Evolutionary conservation across 352 stramenopile species (phyloP), one percentile per base, ranked within the genome.

Genomic region (Elongisporangium senticosum): DNA sequence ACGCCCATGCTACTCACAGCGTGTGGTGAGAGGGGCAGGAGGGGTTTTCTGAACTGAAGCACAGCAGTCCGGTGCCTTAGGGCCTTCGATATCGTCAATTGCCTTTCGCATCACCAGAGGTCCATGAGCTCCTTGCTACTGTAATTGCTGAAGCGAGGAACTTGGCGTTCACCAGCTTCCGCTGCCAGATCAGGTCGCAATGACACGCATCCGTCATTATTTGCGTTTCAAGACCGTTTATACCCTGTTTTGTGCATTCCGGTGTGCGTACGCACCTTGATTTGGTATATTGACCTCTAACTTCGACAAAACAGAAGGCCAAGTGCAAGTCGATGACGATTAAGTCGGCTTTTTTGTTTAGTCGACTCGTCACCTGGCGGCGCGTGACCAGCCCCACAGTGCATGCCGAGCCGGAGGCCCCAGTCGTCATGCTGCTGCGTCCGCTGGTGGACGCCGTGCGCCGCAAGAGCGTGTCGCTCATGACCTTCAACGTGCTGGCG

Each of bases 401-500:
- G 33, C 13, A 43, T 43, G 33, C 33, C 7, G 23, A 21, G n/a
- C 48, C n/a, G 47, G 10, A 39, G 6, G 51, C 54, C 40, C 24
- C 8, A 11, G 14, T 40, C 21, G 23, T 28, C 19, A 50, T 20
- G 24, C 68, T 72, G 70, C 40, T 43, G 33, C 33, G 33, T 43
- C 33, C 33, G 33, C 33, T 75, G 51, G 59, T 62, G 58, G 59
- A 71, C 51, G 54, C 63, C 26, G 59, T 73, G 60, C 65, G 65
- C 24, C 67, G 66, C 21, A 62, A 66, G 61, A 58, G 62, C 67
- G 68, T 92, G 55, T 90, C 83, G 67, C 74, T 95, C 61, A 87
- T 95, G 81, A 92, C 83, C 56, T 95, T 95, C 67, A 95, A 95
- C 71, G 66, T 95, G 55, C 75, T 95, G 54, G 85, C 85, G 37